Conservation (phyloP, 495 filamentous ascomycete genomes). For the Poronia punctata region DNA sequence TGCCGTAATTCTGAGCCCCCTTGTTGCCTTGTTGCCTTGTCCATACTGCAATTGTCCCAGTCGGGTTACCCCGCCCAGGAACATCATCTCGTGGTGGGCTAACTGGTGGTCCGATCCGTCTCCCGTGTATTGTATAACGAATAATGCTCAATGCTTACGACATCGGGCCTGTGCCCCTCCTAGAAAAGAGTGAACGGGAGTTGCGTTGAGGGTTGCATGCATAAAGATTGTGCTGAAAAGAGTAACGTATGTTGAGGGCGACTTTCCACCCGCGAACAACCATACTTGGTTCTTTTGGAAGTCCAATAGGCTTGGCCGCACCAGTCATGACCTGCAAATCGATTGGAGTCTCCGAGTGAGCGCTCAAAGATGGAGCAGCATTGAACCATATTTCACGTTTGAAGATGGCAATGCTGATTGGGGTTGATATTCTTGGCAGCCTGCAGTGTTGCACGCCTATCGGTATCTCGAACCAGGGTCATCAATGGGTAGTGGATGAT, state of each 20-base stretch:
- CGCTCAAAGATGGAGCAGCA: not conserved
- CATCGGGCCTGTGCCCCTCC: not conserved
- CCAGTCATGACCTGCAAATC: no score
- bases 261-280: not conserved
- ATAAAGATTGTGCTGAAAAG: not conserved
- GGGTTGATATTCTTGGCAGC: constrained; percentile 1
- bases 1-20: not conserved
- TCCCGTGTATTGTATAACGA: no score
- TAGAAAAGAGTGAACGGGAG: constrained; percentile 1
- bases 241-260: not conserved
- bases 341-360: not conserved
- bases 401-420: not conserved
- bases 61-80: constrained; percentile 3
- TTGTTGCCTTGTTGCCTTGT: not conserved
- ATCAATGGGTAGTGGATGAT: not conserved
- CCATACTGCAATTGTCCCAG: constrained; percentile 7
- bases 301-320: no score
- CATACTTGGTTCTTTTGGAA: constrained; percentile 3
- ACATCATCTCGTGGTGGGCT: no score
- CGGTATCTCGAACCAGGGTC: constrained; percentile 2
- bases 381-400: constrained; percentile 8
- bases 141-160: no score
- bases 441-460: not conserved
- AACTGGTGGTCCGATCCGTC: no score
- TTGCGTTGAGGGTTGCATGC: not conserved